These are phyloP conservation scores for Lindgomyces ingoldianus DNA, from an alignment of 495 filamentous ascomycete species.

Conservation along the genomic window DNA sequence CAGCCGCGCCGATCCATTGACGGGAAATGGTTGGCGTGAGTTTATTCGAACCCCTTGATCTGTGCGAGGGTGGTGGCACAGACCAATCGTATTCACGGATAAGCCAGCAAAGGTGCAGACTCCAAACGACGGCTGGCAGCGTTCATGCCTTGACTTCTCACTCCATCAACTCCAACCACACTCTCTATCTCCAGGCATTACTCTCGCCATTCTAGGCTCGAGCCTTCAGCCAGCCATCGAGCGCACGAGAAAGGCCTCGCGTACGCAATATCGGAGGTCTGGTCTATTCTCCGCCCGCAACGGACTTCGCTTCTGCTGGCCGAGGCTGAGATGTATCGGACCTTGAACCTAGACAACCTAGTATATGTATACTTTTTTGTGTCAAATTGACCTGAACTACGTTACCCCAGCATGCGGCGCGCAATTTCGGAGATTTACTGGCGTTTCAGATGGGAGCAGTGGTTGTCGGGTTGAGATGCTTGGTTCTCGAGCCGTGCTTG, in stretches of 20 bases:
- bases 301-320: too few relatives aligned
- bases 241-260: too few relatives aligned
- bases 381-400: not conserved
- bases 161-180: not conserved
- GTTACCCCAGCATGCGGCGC: not conserved
- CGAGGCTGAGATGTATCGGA: too few relatives aligned
- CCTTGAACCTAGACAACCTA: not conserved
- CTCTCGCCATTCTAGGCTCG: too few relatives aligned
- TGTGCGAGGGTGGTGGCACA: not conserved
- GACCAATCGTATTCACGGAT: not conserved
- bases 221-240: too few relatives aligned
- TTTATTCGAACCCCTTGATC: not conserved
- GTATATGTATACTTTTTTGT: not conserved
- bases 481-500: too few relatives aligned
- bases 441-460: not conserved
- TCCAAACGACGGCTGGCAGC: too few relatives aligned
- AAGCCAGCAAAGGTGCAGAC: not conserved
- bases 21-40: not conserved
- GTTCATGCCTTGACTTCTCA: not conserved
- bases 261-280: too few relatives aligned
- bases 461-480: not conserved
- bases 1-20: not conserved
- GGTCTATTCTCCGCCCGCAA: too few relatives aligned
- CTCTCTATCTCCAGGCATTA: too few relatives aligned
- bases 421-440: not conserved